These are phyloP conservation scores for Fusarium anthophilum DNA, from an alignment of 2,329 filamentous ascomycete genomes.

Conservation along the genomic window DNA sequence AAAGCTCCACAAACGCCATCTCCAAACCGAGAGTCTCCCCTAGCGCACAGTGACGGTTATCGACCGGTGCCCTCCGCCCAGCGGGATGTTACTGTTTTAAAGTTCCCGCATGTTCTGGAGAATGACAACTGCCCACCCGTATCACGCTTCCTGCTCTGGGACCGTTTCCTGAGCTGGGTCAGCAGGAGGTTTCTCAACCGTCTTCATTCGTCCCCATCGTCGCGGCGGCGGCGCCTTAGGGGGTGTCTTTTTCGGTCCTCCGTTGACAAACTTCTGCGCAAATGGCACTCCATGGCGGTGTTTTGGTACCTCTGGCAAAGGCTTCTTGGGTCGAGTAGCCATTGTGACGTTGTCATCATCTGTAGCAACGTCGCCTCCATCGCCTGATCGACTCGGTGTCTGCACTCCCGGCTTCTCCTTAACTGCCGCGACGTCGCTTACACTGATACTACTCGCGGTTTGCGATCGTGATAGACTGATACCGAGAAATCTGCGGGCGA, in stretches of 20 bases:
- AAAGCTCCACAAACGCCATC: conserved; percentile 38
- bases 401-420: conserved; percentile 85
- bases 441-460: conserved; percentile 77
- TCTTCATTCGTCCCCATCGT: conserved; percentile 54
- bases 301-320: conserved; percentile 64
- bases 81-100: conserved; percentile 1
- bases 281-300: conserved; percentile 64
- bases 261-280: conserved; percentile 44
- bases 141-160: conserved; percentile 24
- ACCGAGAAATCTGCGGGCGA: conserved; percentile 70
- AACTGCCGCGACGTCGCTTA: conserved; percentile 80
- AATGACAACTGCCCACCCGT: background rate
- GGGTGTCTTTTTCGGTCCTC: conserved; percentile 52
- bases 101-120: background rate
- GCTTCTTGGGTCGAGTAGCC: conserved; percentile 54
- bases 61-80: conserved; percentile 5
- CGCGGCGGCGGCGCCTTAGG: conserved; percentile 59
- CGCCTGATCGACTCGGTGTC: conserved; percentile 72
- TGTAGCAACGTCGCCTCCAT: conserved; percentile 38
- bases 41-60: conserved; percentile 4
- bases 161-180: conserved; percentile 41
- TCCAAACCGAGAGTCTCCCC: conserved; percentile 17
- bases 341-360: conserved; percentile 36
- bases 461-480: conserved; percentile 74
- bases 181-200: conserved; percentile 44